These are phyloP conservation scores for Eustoma russellianum DNA, from an alignment of 257 asterid species.

Conservation along the genomic window DNA sequence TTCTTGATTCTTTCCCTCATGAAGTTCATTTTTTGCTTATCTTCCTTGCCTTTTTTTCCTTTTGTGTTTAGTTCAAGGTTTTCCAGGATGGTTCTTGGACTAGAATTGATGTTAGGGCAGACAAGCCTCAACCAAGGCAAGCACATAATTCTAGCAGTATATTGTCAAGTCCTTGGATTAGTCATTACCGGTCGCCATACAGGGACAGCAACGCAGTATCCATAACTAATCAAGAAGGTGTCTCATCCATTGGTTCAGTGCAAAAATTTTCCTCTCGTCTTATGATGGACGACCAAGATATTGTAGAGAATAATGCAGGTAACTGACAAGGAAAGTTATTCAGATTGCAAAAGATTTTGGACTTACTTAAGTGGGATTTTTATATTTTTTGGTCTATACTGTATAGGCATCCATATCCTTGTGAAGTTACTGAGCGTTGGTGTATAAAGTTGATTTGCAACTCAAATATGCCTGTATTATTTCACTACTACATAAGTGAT, in stretches of 20 bases:
- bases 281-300: slow-evolving; percentile 15
- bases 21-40: neutral
- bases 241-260: slow-evolving; percentile 6
- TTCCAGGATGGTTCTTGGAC: slow-evolving; percentile 50
- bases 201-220: slow-evolving; percentile 20
- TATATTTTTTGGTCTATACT: no score
- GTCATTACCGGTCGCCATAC: slow-evolving; percentile 32
- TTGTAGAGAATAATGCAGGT: slow-evolving; percentile 36
- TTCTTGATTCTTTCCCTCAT: neutral
- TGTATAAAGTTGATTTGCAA: no score
- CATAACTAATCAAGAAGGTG: slow-evolving; percentile 14
- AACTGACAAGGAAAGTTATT: slow-evolving; percentile 3
- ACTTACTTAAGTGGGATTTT: no score
- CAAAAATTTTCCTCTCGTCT: neutral
- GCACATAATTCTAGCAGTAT: slow-evolving; percentile 22
- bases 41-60: slow-evolving; percentile 3
- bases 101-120: slow-evolving; percentile 35
- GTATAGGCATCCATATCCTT: no score
- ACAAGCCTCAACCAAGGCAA: slow-evolving; percentile 17
- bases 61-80: slow-evolving; percentile 52
- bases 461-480: no score
- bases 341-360: neutral
- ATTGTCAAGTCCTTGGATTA: slow-evolving; percentile 42
- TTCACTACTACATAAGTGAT: no score
- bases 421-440: no score